Conservation (phyloP, 1,139 yeast genomes). For the Yamadazyma dendronema region DNA sequence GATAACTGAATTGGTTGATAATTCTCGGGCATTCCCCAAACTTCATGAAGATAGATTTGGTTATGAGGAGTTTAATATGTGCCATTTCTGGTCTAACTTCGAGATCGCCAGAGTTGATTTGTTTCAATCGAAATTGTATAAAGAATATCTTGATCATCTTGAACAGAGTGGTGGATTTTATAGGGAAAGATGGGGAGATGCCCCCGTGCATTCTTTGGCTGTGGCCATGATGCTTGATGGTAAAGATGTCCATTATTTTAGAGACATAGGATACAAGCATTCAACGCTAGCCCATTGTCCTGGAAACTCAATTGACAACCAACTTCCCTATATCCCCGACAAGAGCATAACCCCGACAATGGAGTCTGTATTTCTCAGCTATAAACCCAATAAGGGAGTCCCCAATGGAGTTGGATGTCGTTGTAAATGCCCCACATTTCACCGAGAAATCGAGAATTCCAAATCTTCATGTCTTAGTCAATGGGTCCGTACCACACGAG, state of each 20-base stretch:
- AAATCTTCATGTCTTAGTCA: constrained; percentile 52
- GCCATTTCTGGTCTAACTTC: constrained; percentile 94
- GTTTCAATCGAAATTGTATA: constrained; percentile 63
- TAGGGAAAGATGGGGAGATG: constrained; percentile 94
- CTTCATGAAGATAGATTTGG: constrained; percentile 55
- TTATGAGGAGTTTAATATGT: constrained; percentile 68
- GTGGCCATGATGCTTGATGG: constrained; percentile 68
- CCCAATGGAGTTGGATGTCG: constrained; percentile 77
- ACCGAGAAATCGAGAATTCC: constrained; percentile 54
- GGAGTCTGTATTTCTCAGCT: constrained; percentile 24
- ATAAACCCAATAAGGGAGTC: constrained; percentile 43
- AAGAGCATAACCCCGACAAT: constrained; percentile 8
- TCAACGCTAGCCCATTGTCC: constrained; percentile 85
- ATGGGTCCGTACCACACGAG: constrained; percentile 50
- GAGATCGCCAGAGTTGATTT: constrained; percentile 82
- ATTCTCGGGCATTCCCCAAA: constrained; percentile 27
- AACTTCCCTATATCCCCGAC: constrained; percentile 42
- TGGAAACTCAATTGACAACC: constrained; percentile 50
- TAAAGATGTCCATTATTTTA: constrained; percentile 76
- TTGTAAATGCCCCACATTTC: constrained; percentile 67
- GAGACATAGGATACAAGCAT: constrained; percentile 88
- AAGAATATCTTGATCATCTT: constrained; percentile 61
- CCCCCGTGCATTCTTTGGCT: constrained; percentile 86
- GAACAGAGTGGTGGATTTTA: constrained; percentile 80
- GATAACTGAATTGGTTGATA: constrained; percentile 24